These are phyloP conservation scores for Lactarius tabidus DNA, from an alignment of 768 basidiomycete genomes.

Conservation along the genomic window DNA sequence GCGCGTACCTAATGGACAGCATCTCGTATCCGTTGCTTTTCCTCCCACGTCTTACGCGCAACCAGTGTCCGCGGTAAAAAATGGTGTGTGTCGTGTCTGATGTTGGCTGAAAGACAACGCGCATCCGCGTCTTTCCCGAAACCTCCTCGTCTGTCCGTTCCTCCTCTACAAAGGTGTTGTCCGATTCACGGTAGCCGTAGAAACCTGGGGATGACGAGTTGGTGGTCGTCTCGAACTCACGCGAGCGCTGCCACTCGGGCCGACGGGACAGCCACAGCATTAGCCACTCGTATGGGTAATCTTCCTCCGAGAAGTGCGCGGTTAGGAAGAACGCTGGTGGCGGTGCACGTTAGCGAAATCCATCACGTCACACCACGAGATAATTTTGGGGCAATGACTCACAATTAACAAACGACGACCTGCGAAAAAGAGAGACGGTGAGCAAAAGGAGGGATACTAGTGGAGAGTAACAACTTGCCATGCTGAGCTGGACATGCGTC, in stretches of 20 bases:
- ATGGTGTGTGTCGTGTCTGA: constrained; percentile 87
- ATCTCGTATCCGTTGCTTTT: constrained; percentile 72
- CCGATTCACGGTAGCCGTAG: constrained; percentile 41
- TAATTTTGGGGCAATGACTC: constrained; percentile 33
- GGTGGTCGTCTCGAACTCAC: constrained; percentile 87
- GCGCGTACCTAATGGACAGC: constrained; percentile 64
- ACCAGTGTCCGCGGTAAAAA: constrained; percentile 81
- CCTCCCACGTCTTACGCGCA: constrained; percentile 65
- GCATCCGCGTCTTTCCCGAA: constrained; percentile 66
- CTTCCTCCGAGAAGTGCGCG: constrained; percentile 86
- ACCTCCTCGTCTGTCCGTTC: constrained; percentile 44
- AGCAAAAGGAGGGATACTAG: not conserved
- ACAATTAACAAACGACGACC: constrained; percentile 88
- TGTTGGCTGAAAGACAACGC: constrained; percentile 85
- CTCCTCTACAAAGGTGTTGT: constrained; percentile 57
- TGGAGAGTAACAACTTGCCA: constrained; percentile 48
- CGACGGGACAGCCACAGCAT: constrained; percentile 87
- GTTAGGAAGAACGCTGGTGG: constrained; percentile 59
- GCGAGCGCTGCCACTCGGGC: constrained; percentile 84
- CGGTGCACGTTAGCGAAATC: constrained; percentile 24
- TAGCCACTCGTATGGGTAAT: constrained; percentile 87
- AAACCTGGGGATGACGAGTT: constrained; percentile 62
- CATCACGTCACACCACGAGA: constrained; percentile 21
- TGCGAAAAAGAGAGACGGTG: constrained; percentile 29
- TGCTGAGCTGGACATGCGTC: constrained; percentile 75